Conservation (phyloP, 2,329 filamentous ascomycete species). For the Byssochlamys sp. region DNA sequence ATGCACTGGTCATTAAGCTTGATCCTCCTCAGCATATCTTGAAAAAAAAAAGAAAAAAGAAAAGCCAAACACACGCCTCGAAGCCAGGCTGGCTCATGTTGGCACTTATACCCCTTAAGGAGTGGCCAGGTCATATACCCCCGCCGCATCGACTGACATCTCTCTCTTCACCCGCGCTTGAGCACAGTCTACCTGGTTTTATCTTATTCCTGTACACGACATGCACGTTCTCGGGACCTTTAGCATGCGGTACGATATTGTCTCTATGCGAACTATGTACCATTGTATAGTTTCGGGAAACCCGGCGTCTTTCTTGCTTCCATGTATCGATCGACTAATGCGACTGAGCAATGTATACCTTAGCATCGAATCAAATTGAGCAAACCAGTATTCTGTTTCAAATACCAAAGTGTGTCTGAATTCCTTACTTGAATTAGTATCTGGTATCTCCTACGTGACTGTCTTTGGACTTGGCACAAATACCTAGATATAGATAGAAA, state of each 20-base stretch:
- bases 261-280: background rate
- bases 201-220: background rate
- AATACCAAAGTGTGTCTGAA: too few species aligned
- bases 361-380: too few species aligned
- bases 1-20: conserved; percentile 26
- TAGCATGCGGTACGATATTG: background rate
- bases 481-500: too few species aligned
- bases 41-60: too few species aligned
- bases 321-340: background rate
- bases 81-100: background rate
- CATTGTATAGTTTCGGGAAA: background rate
- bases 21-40: background rate
- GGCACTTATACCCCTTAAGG: background rate
- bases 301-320: background rate
- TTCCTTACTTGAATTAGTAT: too few species aligned
- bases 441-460: too few species aligned
- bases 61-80: background rate
- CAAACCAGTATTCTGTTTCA: too few species aligned
- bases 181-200: background rate
- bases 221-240: background rate
- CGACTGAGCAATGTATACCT: background rate
- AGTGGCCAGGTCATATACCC: background rate
- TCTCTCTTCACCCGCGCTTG: background rate
- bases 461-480: too few species aligned
- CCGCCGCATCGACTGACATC: too few species aligned